Percentiles rank a stretch among this genome's conserved stretches.
phyloP scores from a whole-genome alignment of 73 alveolate species.

The Paramecium sexaurelia region DNA sequence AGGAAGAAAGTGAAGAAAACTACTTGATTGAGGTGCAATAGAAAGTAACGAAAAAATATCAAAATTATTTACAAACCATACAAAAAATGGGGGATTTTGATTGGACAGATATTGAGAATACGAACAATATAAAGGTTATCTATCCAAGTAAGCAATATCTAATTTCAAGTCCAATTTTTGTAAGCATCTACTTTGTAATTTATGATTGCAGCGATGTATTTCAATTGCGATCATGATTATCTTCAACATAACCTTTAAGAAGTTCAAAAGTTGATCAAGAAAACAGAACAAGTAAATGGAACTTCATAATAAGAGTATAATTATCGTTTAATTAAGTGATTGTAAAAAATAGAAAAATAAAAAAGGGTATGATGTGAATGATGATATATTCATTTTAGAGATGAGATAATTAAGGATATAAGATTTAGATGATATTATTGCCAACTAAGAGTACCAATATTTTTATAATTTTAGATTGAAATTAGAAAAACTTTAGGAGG shows the following conservation, averaged over 20 bases:
- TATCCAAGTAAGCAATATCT: slow-evolving; percentile 17
- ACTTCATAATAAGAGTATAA: slow-evolving; percentile 4
- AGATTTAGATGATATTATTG: background rate
- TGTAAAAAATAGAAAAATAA: background rate
- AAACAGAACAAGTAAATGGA: background rate
- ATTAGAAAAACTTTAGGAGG: background rate
- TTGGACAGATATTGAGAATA: slow-evolving; percentile 31
- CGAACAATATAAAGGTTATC: background rate
- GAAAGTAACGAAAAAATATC: slow-evolving; percentile 23
- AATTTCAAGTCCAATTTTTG: background rate
- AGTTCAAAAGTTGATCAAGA: background rate
- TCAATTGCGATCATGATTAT: background rate
- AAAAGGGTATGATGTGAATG: slow-evolving; percentile 43
- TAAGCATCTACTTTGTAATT: background rate
- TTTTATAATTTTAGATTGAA: background rate
- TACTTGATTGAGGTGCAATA: background rate
- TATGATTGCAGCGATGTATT: slow-evolving; percentile 10
- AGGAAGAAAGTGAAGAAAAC: background rate
- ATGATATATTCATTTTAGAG: slow-evolving; percentile 41
- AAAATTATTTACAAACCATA: slow-evolving; percentile 7
- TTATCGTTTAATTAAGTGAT: background rate
- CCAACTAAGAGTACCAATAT: background rate
- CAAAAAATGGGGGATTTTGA: slow-evolving; percentile 38
- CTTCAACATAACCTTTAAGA: background rate
- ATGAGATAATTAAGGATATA: slow-evolving; percentile 11